Percentiles rank a stretch among this genome's conserved stretches.
These are phyloP conservation scores for Lepiota subincarnata DNA, from an alignment of 768 basidiomycete genomes.

Conservation along the genomic window DNA sequence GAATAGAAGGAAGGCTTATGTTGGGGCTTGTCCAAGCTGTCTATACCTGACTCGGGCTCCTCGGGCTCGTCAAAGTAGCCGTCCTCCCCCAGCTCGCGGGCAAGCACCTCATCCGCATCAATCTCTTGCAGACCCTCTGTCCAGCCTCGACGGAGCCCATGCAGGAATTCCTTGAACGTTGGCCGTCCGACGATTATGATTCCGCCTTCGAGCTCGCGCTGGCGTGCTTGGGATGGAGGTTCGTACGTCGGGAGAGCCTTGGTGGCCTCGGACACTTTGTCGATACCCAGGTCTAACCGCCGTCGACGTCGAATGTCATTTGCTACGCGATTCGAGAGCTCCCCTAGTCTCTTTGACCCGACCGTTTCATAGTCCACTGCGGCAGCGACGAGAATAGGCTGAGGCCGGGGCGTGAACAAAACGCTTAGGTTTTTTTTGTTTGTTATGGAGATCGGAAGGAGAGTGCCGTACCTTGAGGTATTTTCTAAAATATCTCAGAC, in stretches of 20 bases:
- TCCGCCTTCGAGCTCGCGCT: slow-evolving; percentile 75
- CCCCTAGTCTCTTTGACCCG: slow-evolving; percentile 78
- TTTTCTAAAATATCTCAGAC: slow-evolving; percentile 87
- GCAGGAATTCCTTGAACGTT: slow-evolving; percentile 93
- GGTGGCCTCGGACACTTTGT: slow-evolving; percentile 38
- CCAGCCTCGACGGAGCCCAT: slow-evolving; percentile 84
- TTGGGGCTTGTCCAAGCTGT: slow-evolving; percentile 15
- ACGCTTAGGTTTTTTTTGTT: slow-evolving; percentile 4
- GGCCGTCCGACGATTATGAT: slow-evolving; percentile 82
- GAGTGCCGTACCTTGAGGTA: slow-evolving; percentile 89
- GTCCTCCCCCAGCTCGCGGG: slow-evolving; percentile 64
- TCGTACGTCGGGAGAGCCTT: slow-evolving; percentile 51
- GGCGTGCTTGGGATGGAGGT: slow-evolving; percentile 46
- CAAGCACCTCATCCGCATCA: slow-evolving; percentile 69
- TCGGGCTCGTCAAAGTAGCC: slow-evolving; percentile 72
- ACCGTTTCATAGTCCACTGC: slow-evolving; percentile 90
- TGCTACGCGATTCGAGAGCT: slow-evolving; percentile 72
- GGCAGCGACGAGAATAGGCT: slow-evolving; percentile 94
- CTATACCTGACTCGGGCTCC: slow-evolving; percentile 20
- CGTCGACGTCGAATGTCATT: slow-evolving; percentile 70
- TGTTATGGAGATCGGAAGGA: slow-evolving; percentile 15
- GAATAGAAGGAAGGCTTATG: slow-evolving; percentile 23
- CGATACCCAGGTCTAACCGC: slow-evolving; percentile 61
- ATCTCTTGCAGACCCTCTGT: slow-evolving; percentile 62
- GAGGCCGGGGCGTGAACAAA: slow-evolving; percentile 12